Percentiles rank a stretch among this genome's conserved stretches.
Evolutionary conservation across 2,329 filamentous ascomycete genomes (phyloP).

Genomic region (Coniosporium tulheliwenetii): DNA sequence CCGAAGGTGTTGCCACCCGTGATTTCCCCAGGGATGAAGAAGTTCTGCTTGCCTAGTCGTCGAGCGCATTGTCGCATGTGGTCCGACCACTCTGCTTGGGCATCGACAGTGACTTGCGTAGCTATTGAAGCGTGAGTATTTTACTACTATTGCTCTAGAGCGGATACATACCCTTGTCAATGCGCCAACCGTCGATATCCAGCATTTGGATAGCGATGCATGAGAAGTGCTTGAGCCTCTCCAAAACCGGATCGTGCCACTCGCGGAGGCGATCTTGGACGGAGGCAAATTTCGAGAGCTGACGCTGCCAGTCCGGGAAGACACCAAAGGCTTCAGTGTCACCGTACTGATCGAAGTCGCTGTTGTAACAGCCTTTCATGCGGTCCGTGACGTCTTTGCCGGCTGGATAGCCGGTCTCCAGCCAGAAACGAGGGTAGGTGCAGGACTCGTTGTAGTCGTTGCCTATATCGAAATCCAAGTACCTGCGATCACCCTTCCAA

Average conservation of each 20-base stretch:
- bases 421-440: conserved; percentile 42
- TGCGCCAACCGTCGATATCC: too few relatives aligned
- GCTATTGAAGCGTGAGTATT: too few relatives aligned
- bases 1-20: too few relatives aligned
- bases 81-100: too few relatives aligned
- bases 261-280: conserved; percentile 52
- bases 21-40: too few relatives aligned
- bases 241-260: conserved; percentile 42
- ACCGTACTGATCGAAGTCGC: conserved; percentile 49
- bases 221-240: too few relatives aligned
- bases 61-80: too few relatives aligned
- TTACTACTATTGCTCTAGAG: too few relatives aligned
- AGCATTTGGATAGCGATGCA: too few relatives aligned
- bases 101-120: too few relatives aligned
- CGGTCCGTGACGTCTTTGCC: conserved; percentile 28
- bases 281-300: conserved; percentile 49
- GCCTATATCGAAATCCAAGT: conserved; percentile 41
- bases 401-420: conserved; percentile 38
- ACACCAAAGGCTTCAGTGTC: conserved; percentile 49
- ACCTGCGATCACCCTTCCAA: conserved; percentile 39
- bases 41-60: too few relatives aligned
- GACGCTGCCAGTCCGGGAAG: conserved; percentile 46
- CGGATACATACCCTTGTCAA: too few relatives aligned
- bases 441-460: conserved; percentile 34
- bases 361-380: conserved; percentile 42